Conservation (phyloP, 441 rosid genomes). For the Omphalea diandra region DNA sequence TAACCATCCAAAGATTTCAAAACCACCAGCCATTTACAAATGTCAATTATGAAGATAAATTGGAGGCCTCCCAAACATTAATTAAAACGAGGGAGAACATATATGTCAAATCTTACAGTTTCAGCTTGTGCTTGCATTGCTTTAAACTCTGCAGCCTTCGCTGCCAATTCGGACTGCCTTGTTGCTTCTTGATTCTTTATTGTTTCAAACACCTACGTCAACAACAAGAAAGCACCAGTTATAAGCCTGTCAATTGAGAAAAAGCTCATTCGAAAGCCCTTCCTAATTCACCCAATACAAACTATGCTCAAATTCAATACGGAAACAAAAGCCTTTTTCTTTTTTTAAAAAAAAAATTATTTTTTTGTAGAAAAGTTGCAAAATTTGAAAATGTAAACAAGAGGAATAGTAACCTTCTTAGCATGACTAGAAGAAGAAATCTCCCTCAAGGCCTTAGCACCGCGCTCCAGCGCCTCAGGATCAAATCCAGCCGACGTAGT, state of each 20-base stretch:
- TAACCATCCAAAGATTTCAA: neutral
- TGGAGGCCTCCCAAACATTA: neutral
- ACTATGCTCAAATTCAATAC: too few relatives aligned
- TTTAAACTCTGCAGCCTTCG: conserved; percentile 73
- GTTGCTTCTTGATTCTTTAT: conserved; percentile 83
- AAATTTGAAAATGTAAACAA: neutral
- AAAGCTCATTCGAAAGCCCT: neutral
- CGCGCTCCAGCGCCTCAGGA: conserved; percentile 89
- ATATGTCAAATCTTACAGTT: conserved; percentile 49
- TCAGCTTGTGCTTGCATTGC: conserved; percentile 90
- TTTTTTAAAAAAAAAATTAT: too few relatives aligned
- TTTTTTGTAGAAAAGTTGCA: too few relatives aligned
- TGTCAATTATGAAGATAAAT: neutral
- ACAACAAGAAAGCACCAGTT: neutral
- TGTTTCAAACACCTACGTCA: conserved; percentile 64
- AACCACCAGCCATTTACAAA: neutral
- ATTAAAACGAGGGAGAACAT: neutral
- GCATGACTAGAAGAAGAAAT: conserved; percentile 65
- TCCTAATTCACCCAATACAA: neutral
- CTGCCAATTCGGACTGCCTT: conserved; percentile 55
- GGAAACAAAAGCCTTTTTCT: too few relatives aligned
- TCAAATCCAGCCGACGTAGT: conserved; percentile 90
- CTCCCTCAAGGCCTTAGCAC: conserved; percentile 73
- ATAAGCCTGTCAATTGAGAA: neutral
- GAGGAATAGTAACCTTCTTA: conserved; percentile 85